phyloP scores from a whole-genome alignment of 306 rosid genomes.

The Argentina anserina region DNA sequence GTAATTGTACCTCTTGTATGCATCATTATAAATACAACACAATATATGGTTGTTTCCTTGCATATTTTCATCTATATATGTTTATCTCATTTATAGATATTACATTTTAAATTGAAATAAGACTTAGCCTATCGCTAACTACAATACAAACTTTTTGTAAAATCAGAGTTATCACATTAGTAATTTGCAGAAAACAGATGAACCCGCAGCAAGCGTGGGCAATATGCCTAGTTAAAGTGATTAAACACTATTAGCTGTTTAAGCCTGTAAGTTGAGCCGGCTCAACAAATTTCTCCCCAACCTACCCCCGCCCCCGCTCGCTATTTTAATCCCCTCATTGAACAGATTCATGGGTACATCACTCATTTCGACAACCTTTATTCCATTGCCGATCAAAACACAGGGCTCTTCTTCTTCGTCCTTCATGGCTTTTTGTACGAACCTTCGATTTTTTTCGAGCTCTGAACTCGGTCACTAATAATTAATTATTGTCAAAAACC shows the following conservation, averaged over 20 bases:
- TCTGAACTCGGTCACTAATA: conserved; percentile 38
- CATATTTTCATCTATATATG: too few relatives aligned
- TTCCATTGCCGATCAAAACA: conserved; percentile 80
- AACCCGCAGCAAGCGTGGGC: too few relatives aligned
- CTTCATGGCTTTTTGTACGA: conserved; percentile 67
- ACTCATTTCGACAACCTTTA: conserved; percentile 36
- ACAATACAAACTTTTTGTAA: too few relatives aligned
- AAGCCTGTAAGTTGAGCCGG: conserved; percentile 24
- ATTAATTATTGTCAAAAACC: background rate
- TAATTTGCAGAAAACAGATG: too few relatives aligned
- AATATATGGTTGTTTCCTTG: too few relatives aligned
- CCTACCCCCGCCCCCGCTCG: conserved; percentile 16
- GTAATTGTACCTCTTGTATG: too few relatives aligned
- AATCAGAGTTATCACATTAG: too few relatives aligned
- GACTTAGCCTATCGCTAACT: too few relatives aligned
- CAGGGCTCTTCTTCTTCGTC: conserved; percentile 51
- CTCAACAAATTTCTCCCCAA: conserved; percentile 18
- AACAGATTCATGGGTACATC: conserved; percentile 34
- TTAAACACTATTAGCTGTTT: conserved; percentile 19
- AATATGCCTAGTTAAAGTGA: too few relatives aligned
- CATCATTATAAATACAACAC: too few relatives aligned
- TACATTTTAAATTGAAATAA: too few relatives aligned
- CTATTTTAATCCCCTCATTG: background rate
- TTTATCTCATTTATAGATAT: too few relatives aligned
- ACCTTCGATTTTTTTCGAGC: conserved; percentile 65